phyloP scores from a whole-genome alignment of 73 alveolate genomes.

The Symbiodinium natans region DNA sequence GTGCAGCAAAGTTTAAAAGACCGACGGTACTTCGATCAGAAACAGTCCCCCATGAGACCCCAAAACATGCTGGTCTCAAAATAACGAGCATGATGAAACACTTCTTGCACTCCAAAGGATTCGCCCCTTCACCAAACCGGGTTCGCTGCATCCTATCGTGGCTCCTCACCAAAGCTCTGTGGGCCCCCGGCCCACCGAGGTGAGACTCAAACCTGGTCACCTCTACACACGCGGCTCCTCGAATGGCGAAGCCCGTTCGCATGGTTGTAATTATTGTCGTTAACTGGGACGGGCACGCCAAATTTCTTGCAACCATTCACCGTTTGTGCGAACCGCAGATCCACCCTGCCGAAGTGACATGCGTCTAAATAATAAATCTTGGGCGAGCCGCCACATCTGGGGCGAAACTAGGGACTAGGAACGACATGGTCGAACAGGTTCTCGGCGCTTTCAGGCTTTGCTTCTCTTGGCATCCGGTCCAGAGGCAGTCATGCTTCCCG shows the following conservation, averaged over 20 bases:
- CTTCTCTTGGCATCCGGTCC: background rate
- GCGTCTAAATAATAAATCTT: background rate
- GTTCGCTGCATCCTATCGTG: background rate
- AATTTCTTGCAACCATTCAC: background rate
- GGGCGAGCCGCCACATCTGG: background rate
- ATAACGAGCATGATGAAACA: too few species aligned
- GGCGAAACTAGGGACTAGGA: background rate
- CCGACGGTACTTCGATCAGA: too few species aligned
- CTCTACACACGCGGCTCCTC: too few species aligned
- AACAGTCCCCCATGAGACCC: too few species aligned
- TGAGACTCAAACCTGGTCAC: too few species aligned
- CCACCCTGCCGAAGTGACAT: background rate
- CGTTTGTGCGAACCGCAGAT: background rate
- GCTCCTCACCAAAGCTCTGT: background rate
- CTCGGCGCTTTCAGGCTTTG: background rate
- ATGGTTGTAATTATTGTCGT: too few species aligned
- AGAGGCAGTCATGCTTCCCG: background rate
- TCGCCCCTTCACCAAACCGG: background rate
- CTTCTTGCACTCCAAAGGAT: too few species aligned
- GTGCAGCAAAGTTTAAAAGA: too few species aligned
- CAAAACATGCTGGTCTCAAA: too few species aligned
- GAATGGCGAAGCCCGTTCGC: too few species aligned
- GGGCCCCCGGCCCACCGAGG: too few species aligned
- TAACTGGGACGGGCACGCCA: too few species aligned
- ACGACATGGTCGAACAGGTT: background rate